Conservation (phyloP, 371 early-diverging fungal genomes). For the Chytridium lagenaria region DNA sequence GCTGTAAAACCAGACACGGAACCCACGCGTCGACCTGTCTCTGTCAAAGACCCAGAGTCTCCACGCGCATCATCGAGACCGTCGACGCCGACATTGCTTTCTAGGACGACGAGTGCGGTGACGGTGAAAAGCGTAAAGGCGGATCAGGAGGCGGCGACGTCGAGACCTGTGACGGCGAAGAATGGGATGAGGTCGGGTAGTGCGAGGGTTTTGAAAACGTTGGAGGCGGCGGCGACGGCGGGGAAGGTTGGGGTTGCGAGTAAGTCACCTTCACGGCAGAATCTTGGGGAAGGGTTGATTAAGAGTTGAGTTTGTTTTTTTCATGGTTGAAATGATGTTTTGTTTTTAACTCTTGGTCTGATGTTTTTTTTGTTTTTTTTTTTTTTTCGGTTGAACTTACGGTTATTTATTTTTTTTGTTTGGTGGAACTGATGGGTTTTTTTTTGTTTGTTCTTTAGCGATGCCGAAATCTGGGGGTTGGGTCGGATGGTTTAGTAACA, state of each 20-base stretch:
- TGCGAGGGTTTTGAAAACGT: constrained; percentile 8
- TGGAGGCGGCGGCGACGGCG: not conserved
- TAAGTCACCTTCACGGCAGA: not conserved
- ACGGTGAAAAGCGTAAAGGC: constrained; percentile 1
- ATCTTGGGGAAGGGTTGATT: not conserved
- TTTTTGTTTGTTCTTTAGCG: not conserved
- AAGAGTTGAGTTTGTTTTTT: not conserved
- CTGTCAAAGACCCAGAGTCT: too few species aligned
- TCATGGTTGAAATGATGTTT: not conserved
- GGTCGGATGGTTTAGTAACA: constrained; percentile 15
- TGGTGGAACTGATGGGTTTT: not conserved
- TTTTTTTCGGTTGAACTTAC: not conserved
- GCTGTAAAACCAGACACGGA: too few species aligned
- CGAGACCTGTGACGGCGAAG: constrained; percentile 9
- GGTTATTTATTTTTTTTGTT: too few species aligned
- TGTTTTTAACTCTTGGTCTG: too few species aligned
- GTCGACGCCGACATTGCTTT: too few species aligned
- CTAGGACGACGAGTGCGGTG: too few species aligned
- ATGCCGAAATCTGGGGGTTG: constrained; percentile 21
- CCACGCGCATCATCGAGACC: too few species aligned
- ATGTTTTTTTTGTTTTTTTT: not conserved
- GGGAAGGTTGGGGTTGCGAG: not conserved
- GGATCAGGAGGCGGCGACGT: constrained; percentile 13
- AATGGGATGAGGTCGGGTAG: constrained; percentile 12
- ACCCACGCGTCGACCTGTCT: too few species aligned